Base-by-base conservation (phyloP, 2,329 filamentous ascomycete genomes). In the Monosporascus cannonballus region DNA sequence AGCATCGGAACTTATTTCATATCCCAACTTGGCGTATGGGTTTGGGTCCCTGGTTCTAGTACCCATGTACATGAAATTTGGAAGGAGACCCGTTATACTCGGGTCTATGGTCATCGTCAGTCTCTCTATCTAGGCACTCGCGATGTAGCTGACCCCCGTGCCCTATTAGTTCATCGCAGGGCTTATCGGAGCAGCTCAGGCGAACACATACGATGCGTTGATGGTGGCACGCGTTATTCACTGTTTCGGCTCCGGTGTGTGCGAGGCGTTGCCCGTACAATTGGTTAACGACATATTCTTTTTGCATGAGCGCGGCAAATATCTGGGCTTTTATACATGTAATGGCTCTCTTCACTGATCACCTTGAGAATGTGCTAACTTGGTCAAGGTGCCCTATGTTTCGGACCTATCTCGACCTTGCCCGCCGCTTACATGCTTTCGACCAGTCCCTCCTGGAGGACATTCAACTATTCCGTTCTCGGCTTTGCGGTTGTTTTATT, bases 361-460 rank as follows among this genome's bases (percentile, higher is more conserved):
- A 36, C 3, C 3, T 42, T 48, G 17, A 20, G 5, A 1, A 30
- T 24, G 22, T 56, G 42, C 58, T 54, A 27, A 57, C 25, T 14
- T 38, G 9, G 3, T 34, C 17, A 44, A 73, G 75, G 82, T 24
- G 76, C 74, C 48, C 73, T 84, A 42, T 83, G 79, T 58, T 71
- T 81, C 11, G 80, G 79, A 4, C 69, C 78, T 0, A 78, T 77
- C 0, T 79, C 79, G 1, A 79, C 81, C 0, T 68, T 84, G 1
- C 82, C 79, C 48, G 79, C 81, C 1, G 79, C 80, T 14, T 84
- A 83, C 63, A 84, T 84, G 80, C 74, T 84, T 6, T 73, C 75
- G 0, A 79, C 73, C 1, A 77, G 78, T 9, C 76, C 80, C 59
- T 81, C 79, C 6, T 84, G 80, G 80, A 71, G 77, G 17, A 73